Evolutionary conservation across 768 basidiomycete species (phyloP), one percentile per base, ranked within the genome.

Genomic region (Leccinum subgranulosum): DNA sequence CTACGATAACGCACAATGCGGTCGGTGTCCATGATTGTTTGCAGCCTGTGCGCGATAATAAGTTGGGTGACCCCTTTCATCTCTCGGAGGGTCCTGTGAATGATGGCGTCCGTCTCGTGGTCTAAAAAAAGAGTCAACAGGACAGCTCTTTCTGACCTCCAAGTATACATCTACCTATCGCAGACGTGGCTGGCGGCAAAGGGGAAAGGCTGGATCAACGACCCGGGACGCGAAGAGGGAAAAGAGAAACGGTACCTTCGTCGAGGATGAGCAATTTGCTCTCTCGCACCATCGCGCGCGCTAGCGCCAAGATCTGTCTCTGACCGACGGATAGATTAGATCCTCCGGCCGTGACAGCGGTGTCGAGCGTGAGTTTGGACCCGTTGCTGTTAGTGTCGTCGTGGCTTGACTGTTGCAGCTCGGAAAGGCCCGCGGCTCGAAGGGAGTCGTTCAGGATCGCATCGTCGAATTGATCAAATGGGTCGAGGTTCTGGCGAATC

Each of bases 401-500:
- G 31, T 31, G 31, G 51, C 55, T 65, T 33, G 60, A 63, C 19
- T 56, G 53, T 49, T 72, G 70, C 17, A 70, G 45, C 17, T 59
- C 54, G 49, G 69, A 72, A 7, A 76, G 66, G 6, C 79, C 79
- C 0, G 76, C 76, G 3, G 77, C 64, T 23, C 74, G 74, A 25
- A 80, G 62, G 0, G 76, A 76, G 23, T 70, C 68, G 58, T 79
- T 71, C n/a, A 81, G 64, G 1, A 68, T 68, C 2, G 73, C 70
- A 53, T 83, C 80, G 45, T 81, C 77, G 55, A 77, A 69, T 60
- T 82, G 75, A 6, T 67, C 73, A 62, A 81, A 83, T 7, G 79
- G 79, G 66, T 83, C 82, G 25, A 83, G 70, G 63, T 79, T 82
- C 52, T 75, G 72, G 29, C 81, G 75, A 36, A 81, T 66, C 25